Evolutionary conservation across 2,329 filamentous ascomycete species (phyloP), one percentile per base, ranked within the genome.

Genomic region (Coniosporium tulheliwenetii): DNA sequence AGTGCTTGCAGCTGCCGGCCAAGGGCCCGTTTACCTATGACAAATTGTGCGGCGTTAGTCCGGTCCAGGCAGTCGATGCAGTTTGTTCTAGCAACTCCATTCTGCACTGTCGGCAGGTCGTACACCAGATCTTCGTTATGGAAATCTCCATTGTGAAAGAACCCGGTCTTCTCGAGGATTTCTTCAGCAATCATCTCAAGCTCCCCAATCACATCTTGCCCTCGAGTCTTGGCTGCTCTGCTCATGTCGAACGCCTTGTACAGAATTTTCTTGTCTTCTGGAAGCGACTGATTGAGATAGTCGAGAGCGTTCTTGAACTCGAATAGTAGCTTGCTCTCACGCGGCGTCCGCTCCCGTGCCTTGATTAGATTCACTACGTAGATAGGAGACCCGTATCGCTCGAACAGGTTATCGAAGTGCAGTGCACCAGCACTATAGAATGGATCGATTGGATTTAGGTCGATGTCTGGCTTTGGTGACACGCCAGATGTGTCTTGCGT

Each of bases 201-300:
- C 1, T 83, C 93, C 16, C 81, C 81, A 49, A 98, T 96, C 2
- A 98, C 91, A 62, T 98, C 87, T 52, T 93, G 83, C 43, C 91
- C 87, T 31, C 84, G 79, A 14, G 68, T 79, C 62, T 98, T 98
- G 13, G 89, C 85, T 5, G 91, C 89, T 43, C 91, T 75, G 45
- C 87, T 94, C 91, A 98, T 98, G 56, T 98, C 91, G 77, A 91
- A 98, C 2, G 89, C 86, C 51, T 91, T 85, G 58, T 98, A 89
- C 8, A 89, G 76, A 39, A 98, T 93, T 55, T 85, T 85, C 54
- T 87, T 85, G 42, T 79, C 79, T 2, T 70, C 63, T 0, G 91
- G 89, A 2, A 98, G 67, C 43, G 93, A 94, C 55, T 96, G 89
- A 49, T 96, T 98, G 38, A 98, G 76, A 51, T 98, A 98, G 35